Evolutionary conservation across 2,329 filamentous ascomycete species (phyloP).

Genomic region (Penicillium sp.): DNA sequence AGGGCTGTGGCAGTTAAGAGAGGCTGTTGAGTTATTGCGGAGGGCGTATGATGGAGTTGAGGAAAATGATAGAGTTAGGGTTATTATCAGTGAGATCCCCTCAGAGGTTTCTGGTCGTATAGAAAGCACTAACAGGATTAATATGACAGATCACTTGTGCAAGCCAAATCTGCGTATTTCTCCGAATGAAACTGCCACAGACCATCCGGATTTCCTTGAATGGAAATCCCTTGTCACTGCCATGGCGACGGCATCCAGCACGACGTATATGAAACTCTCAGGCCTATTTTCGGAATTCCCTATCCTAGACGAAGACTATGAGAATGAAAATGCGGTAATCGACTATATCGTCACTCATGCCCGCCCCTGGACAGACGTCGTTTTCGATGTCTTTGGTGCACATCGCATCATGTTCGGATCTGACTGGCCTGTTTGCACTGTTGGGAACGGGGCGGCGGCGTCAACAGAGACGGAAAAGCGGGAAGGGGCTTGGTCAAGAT

Average conservation of each 20-base stretch:
- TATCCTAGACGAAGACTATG: constrained; percentile 28
- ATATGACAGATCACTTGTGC: constrained; percentile 71
- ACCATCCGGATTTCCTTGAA: constrained; percentile 57
- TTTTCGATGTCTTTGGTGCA: constrained; percentile 69
- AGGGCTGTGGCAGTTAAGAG: constrained; percentile 69
- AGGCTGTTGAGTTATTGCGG: constrained; percentile 66
- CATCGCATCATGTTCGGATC: constrained; percentile 80
- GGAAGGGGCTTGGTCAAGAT: constrained; percentile 68
- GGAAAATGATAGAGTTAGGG: constrained; percentile 51
- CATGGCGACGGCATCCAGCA: constrained; percentile 61
- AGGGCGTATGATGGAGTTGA: constrained; percentile 59
- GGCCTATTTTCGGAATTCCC: constrained; percentile 78
- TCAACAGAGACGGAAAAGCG: constrained; percentile 18
- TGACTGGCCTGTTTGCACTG: constrained; percentile 89
- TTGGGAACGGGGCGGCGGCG: constrained; percentile 51
- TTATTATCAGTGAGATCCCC: constrained; percentile 57
- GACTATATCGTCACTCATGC: constrained; percentile 52
- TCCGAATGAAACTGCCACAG: constrained; percentile 23
- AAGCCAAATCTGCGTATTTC: constrained; percentile 70
- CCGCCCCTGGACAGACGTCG: constrained; percentile 66
- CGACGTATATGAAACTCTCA: constrained; percentile 87
- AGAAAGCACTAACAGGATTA: constrained; percentile 13
- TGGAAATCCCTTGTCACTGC: constrained; percentile 68
- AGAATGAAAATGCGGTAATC: constrained; percentile 17
- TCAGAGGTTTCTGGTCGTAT: neutral